Base-by-base conservation (phyloP, 495 filamentous ascomycete genomes). In the Xylaria grammica region DNA sequence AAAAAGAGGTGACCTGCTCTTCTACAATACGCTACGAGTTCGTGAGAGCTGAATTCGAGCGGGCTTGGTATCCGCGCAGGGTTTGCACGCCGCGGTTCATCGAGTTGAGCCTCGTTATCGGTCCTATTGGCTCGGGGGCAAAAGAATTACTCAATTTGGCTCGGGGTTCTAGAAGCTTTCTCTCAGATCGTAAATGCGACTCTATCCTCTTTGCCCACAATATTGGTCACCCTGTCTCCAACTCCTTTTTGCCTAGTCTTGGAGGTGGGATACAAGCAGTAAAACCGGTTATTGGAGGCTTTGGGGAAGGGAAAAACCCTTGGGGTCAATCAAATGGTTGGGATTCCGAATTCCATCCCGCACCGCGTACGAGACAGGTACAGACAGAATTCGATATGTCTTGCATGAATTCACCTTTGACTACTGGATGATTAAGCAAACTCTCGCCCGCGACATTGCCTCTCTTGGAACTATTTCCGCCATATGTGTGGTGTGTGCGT, bases 91-190 rank as follows among this genome's bases (percentile, higher is more conserved):
- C 22, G 38, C 38, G 11, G 5, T 36, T n/a, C 26, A 26, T 7
- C 9, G 38, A 45, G 56, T 59, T 59, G 42, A 59, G 56, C 56
- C 56, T 59, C 56, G 44, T 40, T 36, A 59, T 59, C 15, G 56
- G 56, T 48, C 56, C 42, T 48, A 59, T 59, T 59, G 56, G 56
- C 42, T 48, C 27, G 27, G 44, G n/a, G 17, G 24, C 27, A 34
- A 59, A 22, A 22, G 19, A 24, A 11, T 1, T 6, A 3, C 45
- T 48, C 19, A 48, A 48, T 24, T 11, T 59, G 11, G 42, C 8
- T 59, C 17, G 42, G 42, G 1, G 42, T 59, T 59, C 56, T 59
- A 48, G 56, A 59, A 59, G 56, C 56, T 48, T 59, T 59, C n/a
- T 42, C 29, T 26, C 19, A 15, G 42, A 59, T 48, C 27, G 40